Evolutionary conservation across 345 rosid species (phyloP), one percentile per base, ranked within the genome.

Genomic region (Corchorus capsularis): DNA sequence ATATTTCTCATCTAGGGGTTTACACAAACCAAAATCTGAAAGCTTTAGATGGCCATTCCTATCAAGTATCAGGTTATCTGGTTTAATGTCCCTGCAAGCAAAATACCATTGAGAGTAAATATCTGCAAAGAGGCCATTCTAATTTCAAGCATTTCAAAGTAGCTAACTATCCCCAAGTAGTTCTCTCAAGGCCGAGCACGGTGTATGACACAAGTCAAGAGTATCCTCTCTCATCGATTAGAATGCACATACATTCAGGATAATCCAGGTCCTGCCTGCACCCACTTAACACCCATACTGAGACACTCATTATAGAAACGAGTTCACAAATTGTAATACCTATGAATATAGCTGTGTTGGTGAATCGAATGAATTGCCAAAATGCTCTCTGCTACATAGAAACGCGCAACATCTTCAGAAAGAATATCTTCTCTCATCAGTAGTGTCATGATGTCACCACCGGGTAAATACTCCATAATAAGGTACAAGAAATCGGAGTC

Each of bases 371-470:
- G 93, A 71, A 92, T 92, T 61, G 97, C 97, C 75, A 92, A 86
- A 87, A 92, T 82, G 85, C 94, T 92, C 75, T 92, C 95, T n/a
- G 92, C 93, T 71, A 92, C 87, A 83, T 96, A 96, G 86, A 96
- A 96, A 46, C 94, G 87, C 3, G 97, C 94, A 74, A 93, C 93
- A 77, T 93, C 94, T 86, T 96, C 98, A 70, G 93, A 91, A 70
- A 96, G 97, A 87, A 84, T 82, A 78, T 93, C 98, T 90, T 96
- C 96, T 81, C 99, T 90, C 99, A 96, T 96, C 73, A 96, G 85
- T 81, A 96, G 85, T 64, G 99, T 96, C 98, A 93, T 96, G 76
- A 96, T 96, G 89, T 96, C 99, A 76, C 99, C 99, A 61, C 98
- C 98, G 76, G 97, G 98, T 76, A 96, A 85, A 87, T 96, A 96